These are phyloP conservation scores for Cryptosporidium xiaoi DNA, from an alignment of 169 alveolate genomes.

Conservation along the genomic window DNA sequence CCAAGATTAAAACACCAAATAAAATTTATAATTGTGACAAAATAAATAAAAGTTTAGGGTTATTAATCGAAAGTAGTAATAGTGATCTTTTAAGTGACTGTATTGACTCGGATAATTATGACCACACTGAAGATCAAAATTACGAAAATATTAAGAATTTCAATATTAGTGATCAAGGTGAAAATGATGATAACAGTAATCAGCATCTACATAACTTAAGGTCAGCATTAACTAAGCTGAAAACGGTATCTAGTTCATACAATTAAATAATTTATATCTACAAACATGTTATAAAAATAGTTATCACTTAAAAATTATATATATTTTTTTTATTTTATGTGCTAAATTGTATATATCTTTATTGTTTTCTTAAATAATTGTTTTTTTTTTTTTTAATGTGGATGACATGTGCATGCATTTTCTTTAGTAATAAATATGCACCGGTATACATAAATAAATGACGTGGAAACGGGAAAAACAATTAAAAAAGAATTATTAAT, in stretches of 20 bases:
- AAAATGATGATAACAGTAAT: conserved; percentile 1
- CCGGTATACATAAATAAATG: not conserved
- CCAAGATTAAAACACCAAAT: not conserved
- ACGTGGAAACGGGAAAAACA: conserved; percentile 38
- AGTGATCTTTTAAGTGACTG: not conserved
- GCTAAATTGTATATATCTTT: too few species aligned
- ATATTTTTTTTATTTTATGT: too few species aligned
- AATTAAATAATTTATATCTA: not conserved
- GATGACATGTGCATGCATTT: not conserved
- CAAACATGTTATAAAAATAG: too few species aligned
- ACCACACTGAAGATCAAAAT: not conserved
- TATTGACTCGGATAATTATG: too few species aligned
- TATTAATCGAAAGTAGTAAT: not conserved
- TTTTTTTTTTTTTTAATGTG: not conserved
- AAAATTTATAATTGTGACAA: not conserved
- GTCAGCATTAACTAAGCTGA: conserved; percentile 43
- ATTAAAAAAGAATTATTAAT: too few species aligned
- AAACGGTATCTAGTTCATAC: conserved; percentile 42
- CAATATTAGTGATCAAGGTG: conserved; percentile 1
- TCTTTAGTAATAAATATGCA: not conserved
- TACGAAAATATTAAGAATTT: not conserved
- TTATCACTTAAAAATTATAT: too few species aligned
- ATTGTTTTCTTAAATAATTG: not conserved
- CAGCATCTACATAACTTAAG: conserved; percentile 16
- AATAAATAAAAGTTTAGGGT: not conserved